Conservation (phyloP, 306 rosid species). For the Citrullus colocynthis region DNA sequence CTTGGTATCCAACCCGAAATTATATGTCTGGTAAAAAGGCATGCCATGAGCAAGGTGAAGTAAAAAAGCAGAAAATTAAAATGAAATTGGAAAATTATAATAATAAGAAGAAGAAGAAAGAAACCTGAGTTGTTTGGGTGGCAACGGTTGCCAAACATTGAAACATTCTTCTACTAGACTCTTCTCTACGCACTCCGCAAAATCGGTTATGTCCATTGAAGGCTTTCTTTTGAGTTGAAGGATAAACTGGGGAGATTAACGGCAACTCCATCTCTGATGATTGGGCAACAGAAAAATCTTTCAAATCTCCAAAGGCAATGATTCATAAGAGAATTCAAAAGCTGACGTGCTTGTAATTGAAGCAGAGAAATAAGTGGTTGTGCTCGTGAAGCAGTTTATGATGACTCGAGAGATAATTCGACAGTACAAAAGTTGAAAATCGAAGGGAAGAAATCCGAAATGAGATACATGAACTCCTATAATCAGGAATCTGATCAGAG, state of each 20-base stretch:
- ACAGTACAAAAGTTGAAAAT: neutral
- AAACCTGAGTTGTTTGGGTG: neutral
- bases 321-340: neutral
- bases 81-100: neutral
- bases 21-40: slow-evolving; percentile 21
- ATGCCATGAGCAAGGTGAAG: neutral
- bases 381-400: neutral
- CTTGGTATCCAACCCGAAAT: slow-evolving; percentile 46
- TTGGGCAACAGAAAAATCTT: neutral
- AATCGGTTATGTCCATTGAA: neutral
- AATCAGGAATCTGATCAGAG: neutral
- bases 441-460: neutral
- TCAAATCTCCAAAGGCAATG: neutral
- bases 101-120: neutral
- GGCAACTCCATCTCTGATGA: slow-evolving; percentile 14
- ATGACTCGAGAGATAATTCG: neutral
- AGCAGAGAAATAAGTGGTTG: neutral
- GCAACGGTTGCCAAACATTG: neutral
- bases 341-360: neutral
- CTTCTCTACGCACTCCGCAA: neutral
- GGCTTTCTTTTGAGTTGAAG: neutral
- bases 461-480: neutral
- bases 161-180: neutral
- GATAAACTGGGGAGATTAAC: slow-evolving; percentile 11
- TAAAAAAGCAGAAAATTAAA: neutral